Conservation (phyloP, 2,329 filamentous ascomycete species). For the Ascochyta koolunga region DNA sequence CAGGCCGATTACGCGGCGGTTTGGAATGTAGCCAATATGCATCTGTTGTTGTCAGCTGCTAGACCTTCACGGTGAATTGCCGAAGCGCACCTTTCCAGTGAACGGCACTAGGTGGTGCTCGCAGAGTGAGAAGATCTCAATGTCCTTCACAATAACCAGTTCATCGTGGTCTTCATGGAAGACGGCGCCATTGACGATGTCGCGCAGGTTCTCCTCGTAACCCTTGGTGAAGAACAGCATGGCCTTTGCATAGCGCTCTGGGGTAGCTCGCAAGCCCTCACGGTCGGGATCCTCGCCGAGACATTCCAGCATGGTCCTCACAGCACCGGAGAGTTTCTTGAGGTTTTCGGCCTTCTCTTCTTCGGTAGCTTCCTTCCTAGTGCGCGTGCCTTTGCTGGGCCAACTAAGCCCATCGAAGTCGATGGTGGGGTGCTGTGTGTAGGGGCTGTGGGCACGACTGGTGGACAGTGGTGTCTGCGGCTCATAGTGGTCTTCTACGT, state of each 20-base stretch:
- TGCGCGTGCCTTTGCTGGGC: conserved; percentile 67
- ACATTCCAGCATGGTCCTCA: conserved; percentile 68
- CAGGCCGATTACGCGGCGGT: conserved; percentile 87
- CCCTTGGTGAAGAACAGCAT: conserved; percentile 96
- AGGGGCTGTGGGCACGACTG: conserved; percentile 59
- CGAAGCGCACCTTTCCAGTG: conserved; percentile 76
- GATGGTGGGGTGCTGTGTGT: conserved; percentile 57
- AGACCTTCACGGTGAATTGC: not conserved
- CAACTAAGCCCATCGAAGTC: conserved; percentile 64
- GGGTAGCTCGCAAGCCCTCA: conserved; percentile 69
- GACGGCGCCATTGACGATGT: conserved; percentile 91
- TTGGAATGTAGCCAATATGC: conserved; percentile 98
- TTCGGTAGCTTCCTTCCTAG: conserved; percentile 63
- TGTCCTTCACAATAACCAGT: conserved; percentile 96
- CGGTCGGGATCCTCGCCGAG: conserved; percentile 70
- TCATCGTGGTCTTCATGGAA: conserved; percentile 98
- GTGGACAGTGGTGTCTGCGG: conserved; percentile 59
- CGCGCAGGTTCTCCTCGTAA: conserved; percentile 90
- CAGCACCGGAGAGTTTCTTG: conserved; percentile 66
- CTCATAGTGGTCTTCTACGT: conserved; percentile 61
- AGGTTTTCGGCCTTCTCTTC: conserved; percentile 64
- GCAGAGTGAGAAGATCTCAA: conserved; percentile 92
- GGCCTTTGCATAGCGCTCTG: conserved; percentile 90
- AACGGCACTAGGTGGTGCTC: conserved; percentile 98
- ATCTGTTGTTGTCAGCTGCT: conserved; percentile 63